phyloP scores from a whole-genome alignment of 2,329 filamentous ascomycete species.

The Blumeria hordei region DNA sequence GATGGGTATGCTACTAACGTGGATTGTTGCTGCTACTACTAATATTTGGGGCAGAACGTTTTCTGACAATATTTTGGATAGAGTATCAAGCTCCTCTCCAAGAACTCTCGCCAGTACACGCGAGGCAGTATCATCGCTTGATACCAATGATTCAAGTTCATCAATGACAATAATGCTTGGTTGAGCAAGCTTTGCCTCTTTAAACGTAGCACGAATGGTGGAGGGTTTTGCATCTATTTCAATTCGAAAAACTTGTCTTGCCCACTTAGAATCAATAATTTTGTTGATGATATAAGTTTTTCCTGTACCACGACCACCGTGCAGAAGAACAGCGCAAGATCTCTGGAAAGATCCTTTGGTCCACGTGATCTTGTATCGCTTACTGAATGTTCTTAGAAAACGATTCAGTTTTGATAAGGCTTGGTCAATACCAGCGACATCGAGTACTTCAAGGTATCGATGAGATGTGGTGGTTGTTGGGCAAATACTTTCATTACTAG shows the following conservation, averaged over 20 bases:
- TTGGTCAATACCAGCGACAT: conserved; percentile 41
- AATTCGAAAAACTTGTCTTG: conserved; percentile 34
- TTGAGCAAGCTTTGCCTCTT: conserved; percentile 39
- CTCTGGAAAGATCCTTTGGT: conserved; percentile 11
- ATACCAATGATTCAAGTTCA: conserved; percentile 45
- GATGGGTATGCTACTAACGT: conserved; percentile 45
- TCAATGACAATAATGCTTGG: conserved; percentile 66
- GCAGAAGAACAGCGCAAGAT: conserved; percentile 25
- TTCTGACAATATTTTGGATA: conserved; percentile 17
- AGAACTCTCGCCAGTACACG: conserved; percentile 26
- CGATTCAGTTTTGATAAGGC: conserved; percentile 43
- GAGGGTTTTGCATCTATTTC: conserved; percentile 29
- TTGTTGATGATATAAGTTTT: conserved; percentile 53
- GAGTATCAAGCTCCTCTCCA: conserved; percentile 28
- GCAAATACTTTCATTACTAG: not conserved
- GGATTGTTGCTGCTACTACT: conserved; percentile 52
- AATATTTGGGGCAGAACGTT: conserved; percentile 29
- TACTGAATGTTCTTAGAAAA: conserved; percentile 32
- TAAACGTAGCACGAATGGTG: conserved; percentile 42
- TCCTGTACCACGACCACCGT: conserved; percentile 65
- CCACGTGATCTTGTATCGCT: conserved; percentile 11
- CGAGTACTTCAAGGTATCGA: conserved; percentile 18
- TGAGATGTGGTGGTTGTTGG: too few species aligned
- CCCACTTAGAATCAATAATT: conserved; percentile 45
- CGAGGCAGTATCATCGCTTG: conserved; percentile 29